Conservation (phyloP, 768 basidiomycete genomes). For the Mycena albidolilacea region DNA sequence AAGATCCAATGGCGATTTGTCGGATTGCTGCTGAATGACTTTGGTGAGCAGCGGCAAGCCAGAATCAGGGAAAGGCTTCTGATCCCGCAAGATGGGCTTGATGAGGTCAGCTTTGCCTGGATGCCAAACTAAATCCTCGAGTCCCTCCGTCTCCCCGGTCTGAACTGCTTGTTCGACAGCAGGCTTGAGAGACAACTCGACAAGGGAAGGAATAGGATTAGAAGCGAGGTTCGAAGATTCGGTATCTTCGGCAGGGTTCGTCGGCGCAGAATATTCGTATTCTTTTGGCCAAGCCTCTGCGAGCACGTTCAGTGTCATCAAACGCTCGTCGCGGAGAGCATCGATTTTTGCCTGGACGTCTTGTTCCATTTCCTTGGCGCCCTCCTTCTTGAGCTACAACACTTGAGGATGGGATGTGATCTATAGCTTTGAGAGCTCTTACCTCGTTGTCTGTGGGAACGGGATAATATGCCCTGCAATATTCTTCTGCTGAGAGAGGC, state of each 20-base stretch:
- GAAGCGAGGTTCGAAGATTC: not conserved
- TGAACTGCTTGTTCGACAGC: constrained; percentile 46
- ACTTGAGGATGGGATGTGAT: not conserved
- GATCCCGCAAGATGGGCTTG: constrained; percentile 37
- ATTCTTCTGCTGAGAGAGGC: constrained; percentile 40
- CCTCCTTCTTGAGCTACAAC: constrained; percentile 6
- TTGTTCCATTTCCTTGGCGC: constrained; percentile 30
- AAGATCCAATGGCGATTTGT: constrained; percentile 44
- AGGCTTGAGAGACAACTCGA: constrained; percentile 45
- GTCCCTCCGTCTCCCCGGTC: constrained; percentile 40
- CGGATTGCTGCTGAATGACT: constrained; percentile 37
- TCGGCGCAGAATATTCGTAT: constrained; percentile 16
- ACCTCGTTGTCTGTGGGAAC: constrained; percentile 18
- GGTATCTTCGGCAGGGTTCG: constrained; percentile 1
- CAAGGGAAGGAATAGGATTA: constrained; percentile 43
- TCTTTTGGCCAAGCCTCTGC: constrained; percentile 47
- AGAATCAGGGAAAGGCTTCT: constrained; percentile 45
- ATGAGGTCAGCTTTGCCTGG: constrained; percentile 47
- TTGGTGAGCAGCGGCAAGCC: constrained; percentile 45
- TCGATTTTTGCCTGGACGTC: constrained; percentile 34
- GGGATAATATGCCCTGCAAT: constrained; percentile 40
- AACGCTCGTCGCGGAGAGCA: constrained; percentile 33
- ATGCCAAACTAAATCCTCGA: constrained; percentile 49
- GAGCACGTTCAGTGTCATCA: constrained; percentile 41
- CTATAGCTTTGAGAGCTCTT: not conserved